Base-by-base conservation (phyloP, 208 protist genomes). In the Wallacemonas sp. region DNA sequence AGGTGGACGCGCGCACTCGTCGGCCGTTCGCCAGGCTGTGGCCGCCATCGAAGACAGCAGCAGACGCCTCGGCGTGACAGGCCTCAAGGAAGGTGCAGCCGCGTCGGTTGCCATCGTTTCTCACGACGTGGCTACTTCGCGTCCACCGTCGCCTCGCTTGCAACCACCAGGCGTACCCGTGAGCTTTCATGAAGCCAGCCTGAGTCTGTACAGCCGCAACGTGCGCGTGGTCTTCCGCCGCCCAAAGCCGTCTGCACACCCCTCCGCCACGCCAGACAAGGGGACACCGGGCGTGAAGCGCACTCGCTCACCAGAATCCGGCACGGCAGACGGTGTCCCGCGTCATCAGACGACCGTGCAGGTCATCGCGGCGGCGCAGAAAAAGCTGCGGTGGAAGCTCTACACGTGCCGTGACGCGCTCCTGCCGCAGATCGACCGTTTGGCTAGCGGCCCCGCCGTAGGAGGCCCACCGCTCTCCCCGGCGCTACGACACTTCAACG, bases 371-470 rank as follows among this genome's bases (percentile, higher is more conserved):
- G 38, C 59, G 1, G 44, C 53, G 22, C 83, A 92, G 68, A 76
- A 81, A 22, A 73, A 76, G 66, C 24, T 60, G 12, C 71, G 81
- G 19, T 79, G 88, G 36, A 63, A 64, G 24, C 45, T 92, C 24
- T 92, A 92, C 73, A 81, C 74, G 1, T 62, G 71, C 0, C 85
- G 85, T 0, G n/a, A 58, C 5, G 76, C 81, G 24, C 52, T 92
- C 29, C 72, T 92, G 61, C 81, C 85, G 3, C 62, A 54, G 1
- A 59, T 79, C 12, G 55, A 78, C 15, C 52, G 29, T 0, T 45
- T 84, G n/a, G 50, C 30, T 21, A 44, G 55, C 37, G 32, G 39
- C 29, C n/a, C 4, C 21, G 17, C n/a, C 39, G 34, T 62, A 37
- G 30, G 24, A 6, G 50, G 50, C 0, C 50, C 34, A n/a, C 44